phyloP scores from a whole-genome alignment of 2,329 filamentous ascomycete genomes.

The Aspergillus fumigatiaffinis region DNA sequence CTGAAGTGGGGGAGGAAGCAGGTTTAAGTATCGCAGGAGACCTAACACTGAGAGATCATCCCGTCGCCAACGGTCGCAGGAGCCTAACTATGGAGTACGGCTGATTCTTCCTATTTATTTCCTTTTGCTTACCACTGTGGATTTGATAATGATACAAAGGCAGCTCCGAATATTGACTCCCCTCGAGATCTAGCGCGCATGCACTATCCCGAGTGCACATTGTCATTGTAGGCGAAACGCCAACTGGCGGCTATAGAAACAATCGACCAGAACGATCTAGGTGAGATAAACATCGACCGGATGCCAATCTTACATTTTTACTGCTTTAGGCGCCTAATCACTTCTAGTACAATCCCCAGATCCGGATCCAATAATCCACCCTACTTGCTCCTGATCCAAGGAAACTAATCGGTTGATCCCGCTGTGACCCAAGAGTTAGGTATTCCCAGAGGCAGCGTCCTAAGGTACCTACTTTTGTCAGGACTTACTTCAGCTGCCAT shows the following conservation, averaged over 20 bases:
- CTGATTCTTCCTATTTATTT: background rate
- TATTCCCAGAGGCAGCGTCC: background rate
- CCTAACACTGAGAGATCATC: background rate
- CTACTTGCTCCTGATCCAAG: constrained; percentile 3
- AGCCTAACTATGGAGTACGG: background rate
- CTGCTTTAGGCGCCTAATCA: background rate
- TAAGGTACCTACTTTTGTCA: background rate
- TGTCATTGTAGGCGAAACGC: background rate
- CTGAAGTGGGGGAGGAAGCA: constrained; percentile 14
- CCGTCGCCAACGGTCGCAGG: background rate
- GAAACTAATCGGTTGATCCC: constrained; percentile 13
- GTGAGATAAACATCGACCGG: background rate
- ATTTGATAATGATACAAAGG: background rate
- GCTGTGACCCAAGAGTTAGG: constrained; percentile 6
- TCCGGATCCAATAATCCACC: background rate
- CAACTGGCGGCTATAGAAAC: background rate
- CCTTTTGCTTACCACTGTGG: background rate
- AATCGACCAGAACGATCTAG: background rate
- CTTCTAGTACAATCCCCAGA: background rate
- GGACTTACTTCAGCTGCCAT: background rate
- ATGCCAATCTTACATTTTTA: background rate
- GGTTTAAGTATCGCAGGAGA: background rate
- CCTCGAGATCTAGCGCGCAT: background rate
- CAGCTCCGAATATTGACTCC: background rate
- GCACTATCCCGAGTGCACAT: background rate